These are phyloP conservation scores for Arthrobotrys entomopaga DNA, from an alignment of 2,329 filamentous ascomycete genomes.

Conservation along the genomic window DNA sequence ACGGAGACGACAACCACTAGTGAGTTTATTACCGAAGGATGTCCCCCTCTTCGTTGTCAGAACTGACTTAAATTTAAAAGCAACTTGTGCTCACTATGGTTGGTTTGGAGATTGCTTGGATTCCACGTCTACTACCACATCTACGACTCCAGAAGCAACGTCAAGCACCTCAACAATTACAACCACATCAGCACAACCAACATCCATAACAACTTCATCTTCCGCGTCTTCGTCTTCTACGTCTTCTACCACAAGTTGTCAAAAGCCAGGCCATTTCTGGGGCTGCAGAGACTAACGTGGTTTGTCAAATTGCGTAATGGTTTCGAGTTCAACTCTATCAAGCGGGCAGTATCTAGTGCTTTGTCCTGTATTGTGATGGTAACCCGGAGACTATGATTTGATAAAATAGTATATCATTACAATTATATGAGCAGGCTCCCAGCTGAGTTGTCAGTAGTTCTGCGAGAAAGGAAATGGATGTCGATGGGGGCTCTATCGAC, in stretches of 20 bases:
- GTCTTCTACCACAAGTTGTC: background rate
- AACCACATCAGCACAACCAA: conserved; percentile 55
- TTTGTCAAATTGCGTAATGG: too few relatives aligned
- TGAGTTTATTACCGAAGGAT: conserved; percentile 12
- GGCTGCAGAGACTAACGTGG: conserved; percentile 44
- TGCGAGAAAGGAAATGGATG: too few relatives aligned
- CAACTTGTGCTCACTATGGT: conserved; percentile 56
- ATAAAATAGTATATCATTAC: too few relatives aligned
- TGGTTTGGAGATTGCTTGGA: conserved; percentile 59
- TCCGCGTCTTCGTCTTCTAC: background rate
- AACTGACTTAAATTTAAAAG: conserved; percentile 15
- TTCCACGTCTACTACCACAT: conserved; percentile 40
- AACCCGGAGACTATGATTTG: too few relatives aligned
- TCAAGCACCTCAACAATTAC: conserved; percentile 56
- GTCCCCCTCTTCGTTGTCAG: background rate
- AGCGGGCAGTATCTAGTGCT: too few relatives aligned
- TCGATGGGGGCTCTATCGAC: too few relatives aligned
- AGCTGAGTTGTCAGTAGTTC: too few relatives aligned
- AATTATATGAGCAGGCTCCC: too few relatives aligned
- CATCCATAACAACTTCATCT: conserved; percentile 47
- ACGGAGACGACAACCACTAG: conserved; percentile 53
- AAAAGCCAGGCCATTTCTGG: conserved; percentile 50
- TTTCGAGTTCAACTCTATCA: too few relatives aligned
- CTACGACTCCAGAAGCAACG: conserved; percentile 59
- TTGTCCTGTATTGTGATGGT: too few relatives aligned